These are phyloP conservation scores for Sinapis alba DNA, from an alignment of 441 rosid species.

Conservation along the genomic window DNA sequence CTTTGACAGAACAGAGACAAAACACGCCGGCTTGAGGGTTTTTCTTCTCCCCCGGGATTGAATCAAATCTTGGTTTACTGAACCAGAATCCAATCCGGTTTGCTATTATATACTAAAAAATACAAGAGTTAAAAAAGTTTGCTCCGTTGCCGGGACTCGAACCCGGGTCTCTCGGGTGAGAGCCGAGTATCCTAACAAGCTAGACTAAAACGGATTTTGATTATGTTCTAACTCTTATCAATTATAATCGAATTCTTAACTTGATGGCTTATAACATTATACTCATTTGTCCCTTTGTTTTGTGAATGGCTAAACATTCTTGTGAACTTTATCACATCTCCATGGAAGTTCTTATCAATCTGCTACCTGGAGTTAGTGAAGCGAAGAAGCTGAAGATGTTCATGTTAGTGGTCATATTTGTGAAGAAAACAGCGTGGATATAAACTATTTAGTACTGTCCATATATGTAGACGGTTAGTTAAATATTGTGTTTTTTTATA, in stretches of 20 bases:
- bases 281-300: background rate
- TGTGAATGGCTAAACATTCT: conserved; percentile 26
- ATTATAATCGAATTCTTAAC: too few relatives aligned
- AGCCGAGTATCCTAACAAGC: conserved; percentile 97
- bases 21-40: conserved; percentile 10
- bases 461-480: too few relatives aligned
- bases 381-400: conserved; percentile 51
- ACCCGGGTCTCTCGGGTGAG: conserved; percentile 98
- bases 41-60: background rate
- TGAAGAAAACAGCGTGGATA: too few relatives aligned
- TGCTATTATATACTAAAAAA: background rate
- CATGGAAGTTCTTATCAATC: conserved; percentile 62
- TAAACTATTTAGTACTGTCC: too few relatives aligned
- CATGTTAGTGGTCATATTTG: background rate
- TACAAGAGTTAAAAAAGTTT: background rate
- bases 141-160: conserved; percentile 83
- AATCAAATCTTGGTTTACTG: background rate
- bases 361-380: conserved; percentile 57
- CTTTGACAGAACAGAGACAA: background rate
- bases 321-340: conserved; percentile 65
- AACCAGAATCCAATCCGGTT: conserved; percentile 16
- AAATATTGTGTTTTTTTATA: too few relatives aligned
- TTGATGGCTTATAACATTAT: background rate
- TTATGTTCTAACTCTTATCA: too few relatives aligned
- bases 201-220: conserved; percentile 79